phyloP scores from a whole-genome alignment of 768 basidiomycete genomes.

The Exidia glandulosa region DNA sequence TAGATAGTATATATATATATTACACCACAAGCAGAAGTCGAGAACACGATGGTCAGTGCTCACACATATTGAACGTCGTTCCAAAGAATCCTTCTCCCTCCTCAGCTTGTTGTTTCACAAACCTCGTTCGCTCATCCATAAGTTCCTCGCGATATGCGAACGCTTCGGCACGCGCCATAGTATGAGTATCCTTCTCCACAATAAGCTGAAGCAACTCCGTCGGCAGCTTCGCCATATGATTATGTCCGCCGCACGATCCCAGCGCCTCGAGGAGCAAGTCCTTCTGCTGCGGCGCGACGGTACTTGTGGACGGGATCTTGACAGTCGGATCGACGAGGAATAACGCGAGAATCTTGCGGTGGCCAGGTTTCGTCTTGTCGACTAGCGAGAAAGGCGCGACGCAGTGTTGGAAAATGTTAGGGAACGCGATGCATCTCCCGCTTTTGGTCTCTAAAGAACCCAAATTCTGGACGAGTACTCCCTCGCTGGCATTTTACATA shows the following conservation, averaged over 20 bases:
- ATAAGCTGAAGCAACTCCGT: slow-evolving; percentile 34
- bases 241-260: slow-evolving; percentile 10
- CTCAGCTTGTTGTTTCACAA: slow-evolving; percentile 33
- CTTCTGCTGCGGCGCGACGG: slow-evolving; percentile 40
- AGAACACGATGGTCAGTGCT: too few relatives aligned
- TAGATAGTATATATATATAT: too few relatives aligned
- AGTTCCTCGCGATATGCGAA: slow-evolving; percentile 20
- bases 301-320: slow-evolving; percentile 30
- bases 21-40: too few relatives aligned
- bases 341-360: slow-evolving; percentile 32
- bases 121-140: slow-evolving; percentile 22
- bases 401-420: slow-evolving; percentile 39
- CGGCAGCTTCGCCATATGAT: slow-evolving; percentile 28
- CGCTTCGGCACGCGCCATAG: slow-evolving; percentile 30
- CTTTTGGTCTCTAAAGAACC: slow-evolving; percentile 18
- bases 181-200: slow-evolving; percentile 25
- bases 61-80: slow-evolving; percentile 37
- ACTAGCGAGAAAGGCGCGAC: slow-evolving; percentile 28
- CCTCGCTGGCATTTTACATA: neutral
- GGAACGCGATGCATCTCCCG: slow-evolving; percentile 36
- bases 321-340: slow-evolving; percentile 30
- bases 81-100: slow-evolving; percentile 37
- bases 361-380: slow-evolving; percentile 32
- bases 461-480: slow-evolving; percentile 25
- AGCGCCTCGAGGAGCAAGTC: slow-evolving; percentile 32